Conservation (phyloP, 2,329 filamentous ascomycete species). For the Neospermospora avenae region DNA sequence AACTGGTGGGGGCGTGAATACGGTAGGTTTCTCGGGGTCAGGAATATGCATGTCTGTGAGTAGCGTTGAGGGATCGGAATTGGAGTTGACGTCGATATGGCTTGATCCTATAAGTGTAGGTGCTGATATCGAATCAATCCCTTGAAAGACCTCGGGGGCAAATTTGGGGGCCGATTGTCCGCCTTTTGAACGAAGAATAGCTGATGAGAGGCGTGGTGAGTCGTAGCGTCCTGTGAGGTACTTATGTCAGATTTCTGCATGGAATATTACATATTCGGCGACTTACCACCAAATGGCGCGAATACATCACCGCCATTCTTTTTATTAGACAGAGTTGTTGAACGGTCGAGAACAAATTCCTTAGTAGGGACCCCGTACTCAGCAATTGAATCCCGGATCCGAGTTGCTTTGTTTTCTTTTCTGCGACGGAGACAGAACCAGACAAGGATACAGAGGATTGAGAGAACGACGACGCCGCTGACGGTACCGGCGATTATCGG, state of each 20-base stretch:
- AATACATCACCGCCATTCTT: conserved; percentile 38
- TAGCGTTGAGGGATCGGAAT: background rate
- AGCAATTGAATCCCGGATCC: conserved; percentile 1
- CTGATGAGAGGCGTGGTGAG: conserved; percentile 3
- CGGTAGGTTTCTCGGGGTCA: conserved; percentile 16
- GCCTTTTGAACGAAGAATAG: background rate
- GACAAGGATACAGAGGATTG: conserved; percentile 18
- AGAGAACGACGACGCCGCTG: conserved; percentile 15
- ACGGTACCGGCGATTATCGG: conserved; percentile 26
- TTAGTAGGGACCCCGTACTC: conserved; percentile 10
- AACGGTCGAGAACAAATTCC: conserved; percentile 8
- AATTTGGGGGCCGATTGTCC: background rate
- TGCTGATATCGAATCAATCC: background rate
- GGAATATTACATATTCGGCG: background rate
- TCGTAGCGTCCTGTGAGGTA: background rate
- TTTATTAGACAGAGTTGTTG: background rate
- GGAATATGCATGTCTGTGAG: conserved; percentile 8
- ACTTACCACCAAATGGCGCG: conserved; percentile 43
- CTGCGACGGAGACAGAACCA: conserved; percentile 23
- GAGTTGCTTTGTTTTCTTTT: conserved; percentile 12
- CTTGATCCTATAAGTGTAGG: background rate
- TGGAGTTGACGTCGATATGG: background rate
- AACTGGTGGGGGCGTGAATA: conserved; percentile 15
- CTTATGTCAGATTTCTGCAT: background rate
- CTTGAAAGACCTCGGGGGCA: background rate